Evolutionary conservation across 1,284 basidiomycete species (phyloP), one percentile per base, ranked within the genome.

Genomic region (Apiotrichum montevideense): DNA sequence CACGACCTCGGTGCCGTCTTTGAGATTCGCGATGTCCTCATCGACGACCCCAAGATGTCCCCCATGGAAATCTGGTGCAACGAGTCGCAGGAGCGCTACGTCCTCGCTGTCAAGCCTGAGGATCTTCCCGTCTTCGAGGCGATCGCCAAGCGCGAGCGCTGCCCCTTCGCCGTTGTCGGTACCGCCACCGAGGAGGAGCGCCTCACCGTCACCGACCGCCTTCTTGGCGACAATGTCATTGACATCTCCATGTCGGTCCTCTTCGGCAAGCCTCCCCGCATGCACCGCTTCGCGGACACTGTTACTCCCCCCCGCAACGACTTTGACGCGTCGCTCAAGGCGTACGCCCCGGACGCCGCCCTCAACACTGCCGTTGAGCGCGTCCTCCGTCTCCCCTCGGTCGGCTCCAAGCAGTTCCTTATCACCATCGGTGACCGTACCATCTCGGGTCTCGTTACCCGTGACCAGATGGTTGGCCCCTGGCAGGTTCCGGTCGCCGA

Each of bases 11-110:
- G 96, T 34, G 96, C 90, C 2, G 81, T 75, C n/a, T 94, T 98
- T 70, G 95, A 98, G 79, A 93, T 98, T 67, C 82, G 95, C 15
- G 89, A 98, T 66, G 86, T 98, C 7, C 83, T 90, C 33, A 84
- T 97, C 46, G 95, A 92, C 41, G 96, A 98, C 75, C 82, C 84
- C 35, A 86, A 87, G 47, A 92, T 99, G 90, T 94, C 90, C 8
- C 96, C 95, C 0, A 97, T 98, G 93, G 95, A 98, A 79, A 98
- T 98, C 60, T 99, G 95, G 95, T 98, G 96, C 77, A 99, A 99
- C 77, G 96, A 99, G 78, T 90, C 87, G 63, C 95, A 99, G 79
- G 95, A 99, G 73, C 86, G 96, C 46, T 98, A 98, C 72, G 96
- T 98, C 37, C 82, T 98, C 35, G 96, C 92, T 14, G 83, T 96